A percentile compares a stretch with the other conserved stretches of the same genome.
These are phyloP conservation scores for Fagopyrum homotropicum DNA, from an alignment of 148 eudicot genomes.

Conservation along the genomic window DNA sequence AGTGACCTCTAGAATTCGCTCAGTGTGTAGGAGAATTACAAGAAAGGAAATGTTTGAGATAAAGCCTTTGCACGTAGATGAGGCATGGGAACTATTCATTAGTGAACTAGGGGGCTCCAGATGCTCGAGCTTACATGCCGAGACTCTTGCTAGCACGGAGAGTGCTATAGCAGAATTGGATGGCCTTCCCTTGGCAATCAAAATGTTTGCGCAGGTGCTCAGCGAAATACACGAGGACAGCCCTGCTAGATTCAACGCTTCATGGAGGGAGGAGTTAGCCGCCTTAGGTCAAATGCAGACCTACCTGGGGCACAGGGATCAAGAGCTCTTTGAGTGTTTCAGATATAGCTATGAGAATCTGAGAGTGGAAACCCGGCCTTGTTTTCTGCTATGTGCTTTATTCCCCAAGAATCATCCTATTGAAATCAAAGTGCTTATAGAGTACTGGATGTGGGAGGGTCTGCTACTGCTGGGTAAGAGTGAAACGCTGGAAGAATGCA, in stretches of 20 bases:
- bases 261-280: constrained; percentile 23
- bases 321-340: constrained; percentile 22
- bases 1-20: constrained; percentile 19
- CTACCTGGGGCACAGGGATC: constrained; percentile 19
- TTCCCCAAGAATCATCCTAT: constrained; percentile 24
- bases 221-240: constrained; percentile 23
- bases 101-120: constrained; percentile 21
- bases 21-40: constrained; percentile 19
- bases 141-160: constrained; percentile 17
- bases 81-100: constrained; percentile 28
- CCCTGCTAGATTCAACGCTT: constrained; percentile 15
- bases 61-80: constrained; percentile 20
- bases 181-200: constrained; percentile 25
- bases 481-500: constrained; percentile 15
- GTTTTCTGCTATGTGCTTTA: constrained; percentile 24
- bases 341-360: constrained; percentile 24
- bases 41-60: constrained; percentile 23
- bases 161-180: constrained; percentile 14
- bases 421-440: constrained; percentile 22
- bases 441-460: constrained; percentile 37
- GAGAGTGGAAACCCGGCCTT: constrained; percentile 13
- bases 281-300: constrained; percentile 11
- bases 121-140: constrained; percentile 12
- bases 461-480: constrained; percentile 21
- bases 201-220: constrained; percentile 18